A percentile compares a stretch with the other conserved stretches of the same genome.
Conservation (phyloP, 345 rosid species). For the Ceriops decandra region DNA sequence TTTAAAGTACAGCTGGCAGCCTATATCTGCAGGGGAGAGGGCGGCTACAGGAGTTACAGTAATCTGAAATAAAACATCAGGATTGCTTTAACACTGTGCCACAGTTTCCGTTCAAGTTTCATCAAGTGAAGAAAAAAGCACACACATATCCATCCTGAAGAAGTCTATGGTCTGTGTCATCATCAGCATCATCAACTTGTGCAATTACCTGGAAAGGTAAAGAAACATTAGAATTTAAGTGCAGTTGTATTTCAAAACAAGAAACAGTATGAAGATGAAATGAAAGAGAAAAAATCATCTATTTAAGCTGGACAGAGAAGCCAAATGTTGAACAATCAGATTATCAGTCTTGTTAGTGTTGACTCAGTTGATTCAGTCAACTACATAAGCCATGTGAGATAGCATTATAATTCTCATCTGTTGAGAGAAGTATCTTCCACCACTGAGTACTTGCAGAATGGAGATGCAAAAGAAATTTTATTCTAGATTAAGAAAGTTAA, state of each 20-base stretch:
- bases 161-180: conserved; percentile 54
- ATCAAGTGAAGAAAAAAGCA: conserved; percentile 12
- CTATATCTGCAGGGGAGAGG: conserved; percentile 52
- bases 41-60: conserved; percentile 77
- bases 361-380: neutral
- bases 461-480: too few relatives aligned
- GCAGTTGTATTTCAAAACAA: neutral
- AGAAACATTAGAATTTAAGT: neutral
- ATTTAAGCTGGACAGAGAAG: neutral
- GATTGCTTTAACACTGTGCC: conserved; percentile 5
- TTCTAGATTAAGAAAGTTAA: too few relatives aligned
- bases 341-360: neutral
- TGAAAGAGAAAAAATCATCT: neutral
- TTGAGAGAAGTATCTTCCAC: too few relatives aligned
- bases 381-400: neutral
- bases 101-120: conserved; percentile 3
- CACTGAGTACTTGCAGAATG: too few relatives aligned
- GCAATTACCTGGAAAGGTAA: conserved; percentile 33
- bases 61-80: conserved; percentile 48
- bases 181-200: conserved; percentile 33
- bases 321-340: neutral
- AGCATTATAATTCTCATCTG: too few relatives aligned
- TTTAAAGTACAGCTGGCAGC: conserved; percentile 44
- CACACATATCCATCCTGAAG: conserved; percentile 75
- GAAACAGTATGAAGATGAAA: neutral